Evolutionary conservation across 1,284 basidiomycete genomes (phyloP).

Genomic region (Clitocybe nebularis): DNA sequence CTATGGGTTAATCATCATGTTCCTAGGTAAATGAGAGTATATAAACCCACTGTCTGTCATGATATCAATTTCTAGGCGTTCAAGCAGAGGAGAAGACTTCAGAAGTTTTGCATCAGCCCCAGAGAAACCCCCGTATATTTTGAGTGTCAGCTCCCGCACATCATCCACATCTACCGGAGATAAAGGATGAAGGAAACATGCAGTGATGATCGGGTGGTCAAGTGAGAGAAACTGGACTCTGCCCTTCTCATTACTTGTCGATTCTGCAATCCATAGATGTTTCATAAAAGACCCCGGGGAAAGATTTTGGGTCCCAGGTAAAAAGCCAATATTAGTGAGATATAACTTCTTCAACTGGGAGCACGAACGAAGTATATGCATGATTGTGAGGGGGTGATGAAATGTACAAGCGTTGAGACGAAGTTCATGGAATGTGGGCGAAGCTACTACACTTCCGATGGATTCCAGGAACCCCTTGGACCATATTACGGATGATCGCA

Average conservation of each 20-base stretch:
- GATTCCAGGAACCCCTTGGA: conserved; percentile 18
- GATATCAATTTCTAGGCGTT: conserved; percentile 21
- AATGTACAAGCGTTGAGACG: conserved; percentile 19
- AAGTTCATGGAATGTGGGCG: conserved; percentile 14
- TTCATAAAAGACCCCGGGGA: conserved; percentile 10
- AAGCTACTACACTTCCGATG: conserved; percentile 16
- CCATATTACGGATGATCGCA: conserved; percentile 15
- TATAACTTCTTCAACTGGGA: conserved; percentile 15
- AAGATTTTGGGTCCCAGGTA: conserved; percentile 10
- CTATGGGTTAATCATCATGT: neutral
- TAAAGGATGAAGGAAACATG: conserved; percentile 14
- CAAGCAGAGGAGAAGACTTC: conserved; percentile 12
- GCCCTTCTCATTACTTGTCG: conserved; percentile 6
- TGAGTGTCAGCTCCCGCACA: conserved; percentile 16
- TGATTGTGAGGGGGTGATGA: conserved; percentile 14
- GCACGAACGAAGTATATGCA: conserved; percentile 18
- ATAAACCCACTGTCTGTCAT: conserved; percentile 18
- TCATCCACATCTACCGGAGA: conserved; percentile 18
- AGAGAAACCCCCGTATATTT: conserved; percentile 17
- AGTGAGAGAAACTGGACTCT: conserved; percentile 12
- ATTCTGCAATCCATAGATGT: conserved; percentile 3
- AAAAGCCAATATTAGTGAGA: conserved; percentile 18
- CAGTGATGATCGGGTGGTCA: conserved; percentile 14
- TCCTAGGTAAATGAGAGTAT: neutral
- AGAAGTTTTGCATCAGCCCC: conserved; percentile 16